Evolutionary conservation across 75 land plant species (phyloP), one percentile per base, ranked within the genome.

Genomic region (Pinus albicaulis): DNA sequence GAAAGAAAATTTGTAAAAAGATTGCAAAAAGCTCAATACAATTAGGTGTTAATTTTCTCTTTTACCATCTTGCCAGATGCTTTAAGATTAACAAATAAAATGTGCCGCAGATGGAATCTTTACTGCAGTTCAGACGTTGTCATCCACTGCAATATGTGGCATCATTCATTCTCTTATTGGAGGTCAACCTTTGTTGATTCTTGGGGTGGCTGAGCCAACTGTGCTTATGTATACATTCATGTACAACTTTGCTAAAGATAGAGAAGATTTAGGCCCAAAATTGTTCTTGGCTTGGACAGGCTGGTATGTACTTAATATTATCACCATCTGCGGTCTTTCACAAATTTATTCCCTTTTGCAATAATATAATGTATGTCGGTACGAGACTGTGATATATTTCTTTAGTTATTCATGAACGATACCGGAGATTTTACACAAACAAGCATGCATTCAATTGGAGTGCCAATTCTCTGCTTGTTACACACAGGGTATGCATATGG

Each of bases 151-250:
- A 19, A 57, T 96, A n/a, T 96, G 99, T 79, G 99, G 99, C 59
- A 82, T 96, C 28, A 80, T 96, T 23, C 99, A 96, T 76, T 93
- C 99, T 0, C 59, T 96, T 19, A 70, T 96, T 57, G 99, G 99
- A 74, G 99, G 99, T 34, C 99, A 96, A 65, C 99, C 99, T 28
- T 75, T 96, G 76, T 85, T 96, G 34, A 90, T 96, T 53, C 85
- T 96, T 31, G 99, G 99, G 36, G 98, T 96, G 24, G 98, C 99
- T 26, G 99, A 96, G 77, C 99, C 99, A 1, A 96, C 99, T 24
- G 98, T 95, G n/a, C 79, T 96, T 31, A 90, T 96, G 91, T 96
- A 94, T 72, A 91, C 94, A 0, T 96, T 96, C 80, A 86, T 96
- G 99, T 96, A 86, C 73, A 86, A 84, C 76, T 96, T 96, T 75